Conservation (phyloP, 228 moss, liverwort and hornwort species). For the Sphagnum fallax region DNA sequence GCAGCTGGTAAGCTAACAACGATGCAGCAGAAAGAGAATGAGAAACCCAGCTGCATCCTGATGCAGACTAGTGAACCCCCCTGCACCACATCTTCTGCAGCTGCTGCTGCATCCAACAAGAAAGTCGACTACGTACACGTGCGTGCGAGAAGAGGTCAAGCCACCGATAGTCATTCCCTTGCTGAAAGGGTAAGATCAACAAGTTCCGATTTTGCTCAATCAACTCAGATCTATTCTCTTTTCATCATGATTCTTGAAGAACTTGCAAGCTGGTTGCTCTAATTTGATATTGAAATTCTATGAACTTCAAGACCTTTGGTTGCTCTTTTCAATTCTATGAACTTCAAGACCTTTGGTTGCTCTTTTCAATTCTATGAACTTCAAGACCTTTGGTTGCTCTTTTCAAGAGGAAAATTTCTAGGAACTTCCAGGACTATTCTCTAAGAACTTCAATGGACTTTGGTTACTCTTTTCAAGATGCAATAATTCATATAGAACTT, state of each 20-base stretch:
- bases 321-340: too few species aligned
- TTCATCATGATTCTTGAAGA: too few species aligned
- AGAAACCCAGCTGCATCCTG: background rate
- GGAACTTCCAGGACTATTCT: background rate
- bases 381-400: too few species aligned
- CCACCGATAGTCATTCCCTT: constrained; percentile 92
- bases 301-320: background rate
- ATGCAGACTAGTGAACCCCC: background rate
- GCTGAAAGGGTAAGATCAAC: constrained; percentile 65
- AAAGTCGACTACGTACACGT: constrained; percentile 77
- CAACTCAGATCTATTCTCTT: background rate
- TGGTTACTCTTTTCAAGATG: too few species aligned
- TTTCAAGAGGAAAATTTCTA: too few species aligned
- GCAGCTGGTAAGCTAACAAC: too few species aligned
- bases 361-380: too few species aligned
- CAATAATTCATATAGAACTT: too few species aligned
- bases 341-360: too few species aligned
- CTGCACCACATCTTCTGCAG: background rate
- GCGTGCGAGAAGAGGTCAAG: constrained; percentile 84
- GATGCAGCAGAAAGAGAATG: constrained; percentile 23
- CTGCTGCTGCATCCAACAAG: background rate
- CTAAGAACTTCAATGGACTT: too few species aligned
- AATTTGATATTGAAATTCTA: too few species aligned
- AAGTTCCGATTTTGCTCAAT: background rate
- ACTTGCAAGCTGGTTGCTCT: too few species aligned